Base-by-base conservation (phyloP, 192 early-diverging fungal species). In the Coemansia sp. region DNA sequence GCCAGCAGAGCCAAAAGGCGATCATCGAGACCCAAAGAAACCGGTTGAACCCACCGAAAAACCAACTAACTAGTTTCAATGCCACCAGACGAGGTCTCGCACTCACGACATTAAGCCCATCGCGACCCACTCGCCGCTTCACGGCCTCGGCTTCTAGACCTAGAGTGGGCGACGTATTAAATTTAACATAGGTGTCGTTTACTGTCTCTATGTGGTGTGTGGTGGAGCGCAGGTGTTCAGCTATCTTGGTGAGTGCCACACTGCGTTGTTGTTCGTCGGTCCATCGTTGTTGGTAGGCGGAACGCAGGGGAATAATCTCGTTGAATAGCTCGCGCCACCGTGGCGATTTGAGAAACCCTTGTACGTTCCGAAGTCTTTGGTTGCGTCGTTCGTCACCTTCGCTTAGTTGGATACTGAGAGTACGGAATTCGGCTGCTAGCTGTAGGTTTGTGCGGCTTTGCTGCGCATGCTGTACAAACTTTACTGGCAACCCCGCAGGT, bases 1-100 rank as follows among this genome's bases (percentile, higher is more conserved):
- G 64, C 87, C 88, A 92, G 69, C 86, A 87, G 5, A 92, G 74
- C 60, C 80, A 85, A 55, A 86, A 89, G 39, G 88, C 89, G 19
- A 93, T 75, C 65, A 82, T 83, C 5, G 86, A 87, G 11, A 88
- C 40, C 91, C 91, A 93, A 29, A 91, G 69, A 29, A 93, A 76
- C 32, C 82, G 75, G 60, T 90, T 88, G 60, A 93, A 93, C 1
- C 91, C 91, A 61, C 89, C 87, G 72, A 90, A 89, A 44, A 89
- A 74, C 80, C 80, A 82, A 5, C 68, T 40, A 5, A 66, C 7
- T 13, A 74, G 17, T 1, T 67, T 68, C 15, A 51, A 19, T 5
- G 53, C 3, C 39, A 44, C 17, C 7, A 45, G 58, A 9, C 75
- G 71, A 15, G 62, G 56, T 6, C 64, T 11, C 36, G 53, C 55